Evolutionary conservation across 176 grass and related monocot genomes (phyloP).

Genomic region (Zea mays): DNA sequence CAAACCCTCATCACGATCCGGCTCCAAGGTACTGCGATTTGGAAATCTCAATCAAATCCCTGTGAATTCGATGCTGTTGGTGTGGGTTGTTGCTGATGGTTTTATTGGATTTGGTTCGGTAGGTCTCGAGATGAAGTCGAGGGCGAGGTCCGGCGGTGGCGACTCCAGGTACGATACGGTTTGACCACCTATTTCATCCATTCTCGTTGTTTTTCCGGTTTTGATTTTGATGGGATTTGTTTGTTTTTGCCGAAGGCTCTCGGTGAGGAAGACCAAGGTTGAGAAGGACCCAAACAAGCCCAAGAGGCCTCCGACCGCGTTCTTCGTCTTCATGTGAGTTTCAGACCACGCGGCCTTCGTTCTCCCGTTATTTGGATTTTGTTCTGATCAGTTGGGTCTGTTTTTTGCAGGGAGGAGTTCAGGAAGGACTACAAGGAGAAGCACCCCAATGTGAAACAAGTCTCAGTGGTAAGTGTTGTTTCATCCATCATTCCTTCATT

Average conservation of each 20-base stretch:
- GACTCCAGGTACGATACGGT: conserved; percentile 47
- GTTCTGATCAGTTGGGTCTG: conserved; percentile 3
- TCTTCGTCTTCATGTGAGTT: conserved; percentile 91
- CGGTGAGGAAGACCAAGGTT: conserved; percentile 66
- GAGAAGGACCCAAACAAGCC: conserved; percentile 91
- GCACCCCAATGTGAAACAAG: conserved; percentile 72
- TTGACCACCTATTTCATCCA: too few relatives aligned
- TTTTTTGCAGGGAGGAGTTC: conserved; percentile 61
- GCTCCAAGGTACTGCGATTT: conserved; percentile 33
- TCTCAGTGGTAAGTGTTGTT: conserved; percentile 57
- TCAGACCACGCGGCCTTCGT: not conserved
- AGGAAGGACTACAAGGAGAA: conserved; percentile 87
- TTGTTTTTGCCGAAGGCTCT: conserved; percentile 42
- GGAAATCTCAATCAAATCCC: not conserved
- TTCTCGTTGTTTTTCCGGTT: conserved; percentile 18
- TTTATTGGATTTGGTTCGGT: conserved; percentile 24
- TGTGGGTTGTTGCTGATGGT: conserved; percentile 18
- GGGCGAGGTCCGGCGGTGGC: conserved; percentile 33
- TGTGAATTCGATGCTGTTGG: not conserved
- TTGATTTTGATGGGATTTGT: not conserved
- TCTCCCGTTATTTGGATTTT: not conserved
- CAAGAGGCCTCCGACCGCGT: conserved; percentile 76
- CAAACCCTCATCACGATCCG: conserved; percentile 28
- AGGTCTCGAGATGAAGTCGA: conserved; percentile 63
- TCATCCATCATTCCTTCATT: not conserved